Percentiles rank a stretch among this genome's conserved stretches.
Evolutionary conservation across 2,329 filamentous ascomycete genomes (phyloP).

Genomic region (Ilyonectria mors-panacis): DNA sequence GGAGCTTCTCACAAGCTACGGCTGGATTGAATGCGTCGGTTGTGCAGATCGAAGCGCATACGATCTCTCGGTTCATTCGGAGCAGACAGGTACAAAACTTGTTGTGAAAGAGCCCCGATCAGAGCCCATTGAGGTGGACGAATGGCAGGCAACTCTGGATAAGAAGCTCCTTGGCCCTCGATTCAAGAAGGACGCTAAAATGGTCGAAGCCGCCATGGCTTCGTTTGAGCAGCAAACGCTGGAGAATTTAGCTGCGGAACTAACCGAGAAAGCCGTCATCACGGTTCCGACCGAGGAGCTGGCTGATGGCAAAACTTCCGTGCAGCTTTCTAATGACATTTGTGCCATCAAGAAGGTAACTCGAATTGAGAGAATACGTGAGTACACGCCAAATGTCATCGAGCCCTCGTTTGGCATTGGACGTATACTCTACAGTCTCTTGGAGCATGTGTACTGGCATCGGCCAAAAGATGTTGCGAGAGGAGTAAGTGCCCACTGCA

Average conservation of each 20-base stretch:
- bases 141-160: conserved; percentile 89
- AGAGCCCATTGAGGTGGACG: conserved; percentile 84
- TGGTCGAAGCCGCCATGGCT: conserved; percentile 84
- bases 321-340: conserved; percentile 83
- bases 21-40: conserved; percentile 98
- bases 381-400: conserved; percentile 96
- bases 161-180: conserved; percentile 96
- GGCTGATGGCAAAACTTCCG: conserved; percentile 73
- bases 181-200: conserved; percentile 95
- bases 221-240: conserved; percentile 79
- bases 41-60: conserved; percentile 97
- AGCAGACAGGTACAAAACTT: conserved; percentile 90
- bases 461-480: conserved; percentile 75
- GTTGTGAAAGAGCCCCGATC: conserved; percentile 86
- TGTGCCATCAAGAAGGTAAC: conserved; percentile 88
- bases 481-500: conserved; percentile 74
- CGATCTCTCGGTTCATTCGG: conserved; percentile 91
- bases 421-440: conserved; percentile 90
- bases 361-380: conserved; percentile 84
- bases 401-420: conserved; percentile 98
- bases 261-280: conserved; percentile 82
- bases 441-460: conserved; percentile 97
- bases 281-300: conserved; percentile 76
- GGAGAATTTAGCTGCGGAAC: conserved; percentile 82
- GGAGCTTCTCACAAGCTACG: conserved; percentile 90